These are phyloP conservation scores for Asterochloris erici DNA, from an alignment of 139 green algal genomes.

Conservation along the genomic window DNA sequence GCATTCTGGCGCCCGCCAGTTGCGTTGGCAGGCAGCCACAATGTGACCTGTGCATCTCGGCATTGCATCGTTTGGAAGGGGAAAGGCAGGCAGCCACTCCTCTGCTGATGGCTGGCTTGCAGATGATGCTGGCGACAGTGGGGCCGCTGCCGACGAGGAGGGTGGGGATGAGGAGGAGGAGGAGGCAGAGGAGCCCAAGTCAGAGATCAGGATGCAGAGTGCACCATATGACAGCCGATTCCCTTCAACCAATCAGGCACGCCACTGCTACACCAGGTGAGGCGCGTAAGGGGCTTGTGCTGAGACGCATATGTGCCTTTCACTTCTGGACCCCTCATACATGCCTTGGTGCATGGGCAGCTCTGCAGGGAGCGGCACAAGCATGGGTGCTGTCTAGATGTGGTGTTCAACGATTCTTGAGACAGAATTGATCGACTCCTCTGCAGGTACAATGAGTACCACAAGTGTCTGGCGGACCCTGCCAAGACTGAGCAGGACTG, in stretches of 20 bases:
- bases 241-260: conserved; percentile 43
- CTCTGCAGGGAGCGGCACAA: no score
- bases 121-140: not conserved
- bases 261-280: conserved; percentile 82
- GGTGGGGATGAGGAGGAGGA: conserved; percentile 6
- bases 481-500: conserved; percentile 72
- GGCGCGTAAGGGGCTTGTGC: no score
- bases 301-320: no score
- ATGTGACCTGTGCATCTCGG: no score
- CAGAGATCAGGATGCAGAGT: conserved; percentile 51
- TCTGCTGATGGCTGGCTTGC: not conserved
- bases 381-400: no score
- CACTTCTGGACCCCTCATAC: no score
- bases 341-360: no score
- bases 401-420: no score
- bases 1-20: no score
- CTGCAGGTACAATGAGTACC: conserved; percentile 79
- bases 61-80: no score
- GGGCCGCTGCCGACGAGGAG: not conserved
- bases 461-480: conserved; percentile 48
- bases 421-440: no score
- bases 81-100: not conserved
- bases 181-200: conserved; percentile 14
- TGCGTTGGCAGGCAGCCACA: no score
- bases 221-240: conserved; percentile 67